A percentile compares a stretch with the other conserved stretches of the same genome.
These are phyloP conservation scores for Lichtheimia ornata DNA, from an alignment of 371 early-diverging fungal species.

Conservation along the genomic window DNA sequence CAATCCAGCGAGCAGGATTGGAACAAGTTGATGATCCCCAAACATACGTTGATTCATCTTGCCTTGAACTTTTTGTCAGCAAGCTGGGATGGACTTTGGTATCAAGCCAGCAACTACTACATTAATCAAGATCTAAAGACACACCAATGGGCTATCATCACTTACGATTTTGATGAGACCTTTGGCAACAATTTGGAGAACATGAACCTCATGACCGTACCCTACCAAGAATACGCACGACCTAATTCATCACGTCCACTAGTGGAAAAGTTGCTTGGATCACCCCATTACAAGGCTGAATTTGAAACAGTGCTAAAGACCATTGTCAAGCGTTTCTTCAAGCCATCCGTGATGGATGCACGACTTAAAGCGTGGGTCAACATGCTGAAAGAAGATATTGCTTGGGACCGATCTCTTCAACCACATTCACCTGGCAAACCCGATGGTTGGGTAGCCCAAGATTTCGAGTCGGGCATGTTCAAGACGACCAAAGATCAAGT, in stretches of 20 bases:
- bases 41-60: conserved; percentile 34
- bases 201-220: conserved; percentile 12
- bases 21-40: conserved; percentile 23
- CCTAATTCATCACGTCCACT: conserved; percentile 36
- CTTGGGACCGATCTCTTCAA: conserved; percentile 45
- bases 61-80: conserved; percentile 50
- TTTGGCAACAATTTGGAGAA: conserved; percentile 35
- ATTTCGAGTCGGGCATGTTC: conserved; percentile 45
- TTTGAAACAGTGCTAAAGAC: conserved; percentile 56
- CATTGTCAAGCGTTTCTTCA: conserved; percentile 53
- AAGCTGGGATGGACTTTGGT: conserved; percentile 52
- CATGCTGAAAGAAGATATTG: conserved; percentile 55
- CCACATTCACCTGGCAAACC: conserved; percentile 46
- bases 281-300: conserved; percentile 37
- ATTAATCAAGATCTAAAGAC: conserved; percentile 44
- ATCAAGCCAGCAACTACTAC: conserved; percentile 53
- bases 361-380: conserved; percentile 48
- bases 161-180: conserved; percentile 60
- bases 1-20: conserved; percentile 5
- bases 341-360: conserved; percentile 46
- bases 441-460: conserved; percentile 33
- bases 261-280: conserved; percentile 31
- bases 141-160: conserved; percentile 53
- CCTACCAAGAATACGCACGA: conserved; percentile 42
- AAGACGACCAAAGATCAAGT: conserved; percentile 19